phyloP scores from a whole-genome alignment of 164 flowering plant genomes.

The Amborella trichopoda region DNA sequence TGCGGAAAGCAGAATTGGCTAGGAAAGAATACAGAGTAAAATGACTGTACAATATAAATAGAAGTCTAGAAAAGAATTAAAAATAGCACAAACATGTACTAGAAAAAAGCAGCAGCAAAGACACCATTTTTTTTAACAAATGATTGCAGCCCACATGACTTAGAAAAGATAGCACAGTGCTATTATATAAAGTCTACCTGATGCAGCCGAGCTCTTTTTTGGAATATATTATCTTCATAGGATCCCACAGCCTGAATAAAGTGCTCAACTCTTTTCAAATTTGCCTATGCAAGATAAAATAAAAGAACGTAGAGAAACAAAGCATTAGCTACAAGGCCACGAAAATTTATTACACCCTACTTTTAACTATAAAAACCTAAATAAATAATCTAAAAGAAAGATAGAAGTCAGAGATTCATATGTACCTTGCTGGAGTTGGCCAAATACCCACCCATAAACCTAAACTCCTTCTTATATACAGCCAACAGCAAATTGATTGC shows the following conservation, averaged over 20 bases:
- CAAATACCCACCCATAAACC: constrained; percentile 69
- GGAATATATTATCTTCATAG: constrained; percentile 87
- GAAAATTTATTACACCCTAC: too few species aligned
- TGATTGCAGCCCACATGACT: too few species aligned
- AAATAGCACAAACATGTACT: too few species aligned
- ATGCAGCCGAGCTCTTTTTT: constrained; percentile 79
- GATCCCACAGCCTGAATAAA: constrained; percentile 93
- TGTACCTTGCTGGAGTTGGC: constrained; percentile 76
- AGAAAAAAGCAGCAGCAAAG: too few species aligned
- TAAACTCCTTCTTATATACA: constrained; percentile 78
- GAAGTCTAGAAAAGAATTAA: too few species aligned
- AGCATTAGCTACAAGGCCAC: too few species aligned
- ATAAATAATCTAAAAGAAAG: not conserved
- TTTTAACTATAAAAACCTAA: not conserved
- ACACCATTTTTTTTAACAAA: too few species aligned
- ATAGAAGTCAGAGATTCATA: not conserved
- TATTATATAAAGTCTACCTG: too few species aligned
- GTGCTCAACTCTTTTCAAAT: constrained; percentile 65
- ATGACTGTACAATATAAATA: too few species aligned
- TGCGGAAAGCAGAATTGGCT: too few species aligned
- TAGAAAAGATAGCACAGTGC: too few species aligned
- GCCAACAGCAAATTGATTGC: constrained; percentile 88
- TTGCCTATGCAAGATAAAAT: constrained; percentile 34
- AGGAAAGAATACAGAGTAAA: too few species aligned
- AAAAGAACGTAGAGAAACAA: not conserved